Base-by-base conservation (phyloP, 2,329 filamentous ascomycete genomes). In the Scortechinia acanthostroma region DNA sequence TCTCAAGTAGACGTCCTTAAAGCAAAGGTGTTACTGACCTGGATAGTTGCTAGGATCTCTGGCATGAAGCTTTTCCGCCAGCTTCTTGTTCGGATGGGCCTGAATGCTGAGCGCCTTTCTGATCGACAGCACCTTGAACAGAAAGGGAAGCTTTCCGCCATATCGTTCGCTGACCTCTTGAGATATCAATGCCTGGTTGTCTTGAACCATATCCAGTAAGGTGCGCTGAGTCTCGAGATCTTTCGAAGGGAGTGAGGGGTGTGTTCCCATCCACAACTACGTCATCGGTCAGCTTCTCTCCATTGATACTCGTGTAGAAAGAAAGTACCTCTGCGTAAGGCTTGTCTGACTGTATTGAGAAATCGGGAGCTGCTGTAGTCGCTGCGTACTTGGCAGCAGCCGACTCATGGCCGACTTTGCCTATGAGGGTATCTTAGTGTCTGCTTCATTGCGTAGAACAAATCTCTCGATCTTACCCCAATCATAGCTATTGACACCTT, bases 241-340 rank as follows among this genome's bases (percentile, higher is more conserved):
- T 63, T 86, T 94, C 47, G 93, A 97, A 16, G 93, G 93, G 57
- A 96, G 90, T 42, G 89, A 95, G 40, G 91, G 91, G 58, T 98
- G 93, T 1, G 91, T 96, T 58, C 93, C 93, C 93, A 98, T 98
- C 93, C 93, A 98, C 57, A 98, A 73, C 90, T 96, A 40, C n/a
- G 25, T 10, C 25, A 30, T 30, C 25, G n/a, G 25, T 30, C 25
- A 30, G n/a, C 25, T n/a, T 10, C 25, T 10, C 10, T 30, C n/a
- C 25, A 30, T 30, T 30, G 25, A n/a, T n/a, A 30, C n/a, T 30
- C n/a, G 10, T 30, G 10, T 30, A 30, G 10, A 30, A 10, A 6
- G 17, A 40, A 19, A 13, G 14, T 19, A 40, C 35, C 17, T 40
- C 35, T 10, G 35, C 35, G 17, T 40, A 40, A 13, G 35, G 35